These are phyloP conservation scores for Aspergillus diversus DNA, from an alignment of 495 filamentous ascomycete genomes.

Conservation along the genomic window DNA sequence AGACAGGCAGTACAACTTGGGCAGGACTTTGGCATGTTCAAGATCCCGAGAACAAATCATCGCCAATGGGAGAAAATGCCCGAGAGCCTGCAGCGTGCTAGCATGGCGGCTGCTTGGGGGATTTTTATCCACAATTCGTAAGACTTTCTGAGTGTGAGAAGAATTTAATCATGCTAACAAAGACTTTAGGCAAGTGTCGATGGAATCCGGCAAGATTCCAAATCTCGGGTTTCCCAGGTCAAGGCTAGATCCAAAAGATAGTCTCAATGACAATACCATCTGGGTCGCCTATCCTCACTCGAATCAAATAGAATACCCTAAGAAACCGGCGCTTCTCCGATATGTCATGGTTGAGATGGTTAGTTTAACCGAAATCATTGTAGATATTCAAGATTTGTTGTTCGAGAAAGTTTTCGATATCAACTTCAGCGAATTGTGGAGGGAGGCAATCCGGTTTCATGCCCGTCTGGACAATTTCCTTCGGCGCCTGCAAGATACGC, in stretches of 20 bases:
- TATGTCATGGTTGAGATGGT: slow-evolving; percentile 31
- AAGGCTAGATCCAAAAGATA: slow-evolving; percentile 23
- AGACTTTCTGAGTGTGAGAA: neutral
- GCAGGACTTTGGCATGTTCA: slow-evolving; percentile 38
- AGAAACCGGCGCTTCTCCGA: slow-evolving; percentile 38
- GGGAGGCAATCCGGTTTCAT: slow-evolving; percentile 27
- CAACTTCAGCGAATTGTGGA: slow-evolving; percentile 26
- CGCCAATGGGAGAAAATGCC: slow-evolving; percentile 18
- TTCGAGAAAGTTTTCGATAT: slow-evolving; percentile 28
- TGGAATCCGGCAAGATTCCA: slow-evolving; percentile 31
- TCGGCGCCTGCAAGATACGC: slow-evolving; percentile 27
- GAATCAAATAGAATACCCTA: slow-evolving; percentile 33
- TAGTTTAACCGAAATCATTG: slow-evolving; percentile 31
- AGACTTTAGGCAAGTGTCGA: slow-evolving; percentile 37
- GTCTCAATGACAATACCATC: slow-evolving; percentile 26
- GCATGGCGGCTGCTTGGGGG: slow-evolving; percentile 39
- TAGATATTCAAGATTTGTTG: slow-evolving; percentile 35
- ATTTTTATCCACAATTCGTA: slow-evolving; percentile 42
- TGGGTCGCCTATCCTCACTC: slow-evolving; percentile 49
- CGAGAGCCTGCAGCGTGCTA: slow-evolving; percentile 29
- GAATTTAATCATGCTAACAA: slow-evolving; percentile 6
- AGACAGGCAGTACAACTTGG: slow-evolving; percentile 41
- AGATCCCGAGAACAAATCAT: slow-evolving; percentile 17
- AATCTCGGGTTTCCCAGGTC: slow-evolving; percentile 29
- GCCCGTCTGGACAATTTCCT: slow-evolving; percentile 34